These are phyloP conservation scores for Pisolithus microcarpus DNA, from an alignment of 768 basidiomycete species.

Conservation along the genomic window DNA sequence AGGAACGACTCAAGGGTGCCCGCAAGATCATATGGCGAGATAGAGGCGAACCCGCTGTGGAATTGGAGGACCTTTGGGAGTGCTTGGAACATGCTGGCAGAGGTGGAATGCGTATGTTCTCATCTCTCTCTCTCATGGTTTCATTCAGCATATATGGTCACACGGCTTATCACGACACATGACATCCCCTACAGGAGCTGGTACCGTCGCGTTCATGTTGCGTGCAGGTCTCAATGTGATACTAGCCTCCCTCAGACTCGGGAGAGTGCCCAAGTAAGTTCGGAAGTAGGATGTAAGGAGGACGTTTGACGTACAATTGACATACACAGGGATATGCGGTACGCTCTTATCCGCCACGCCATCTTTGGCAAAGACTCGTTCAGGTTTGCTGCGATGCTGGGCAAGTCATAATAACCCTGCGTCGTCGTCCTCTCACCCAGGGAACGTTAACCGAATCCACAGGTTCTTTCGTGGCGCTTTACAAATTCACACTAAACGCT, in stretches of 20 bases:
- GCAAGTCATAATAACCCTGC: slow-evolving; percentile 28
- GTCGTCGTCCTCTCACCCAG: neutral
- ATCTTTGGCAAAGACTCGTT: slow-evolving; percentile 78
- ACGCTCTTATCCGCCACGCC: slow-evolving; percentile 68
- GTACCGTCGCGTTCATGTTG: slow-evolving; percentile 70
- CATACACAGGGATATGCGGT: slow-evolving; percentile 45
- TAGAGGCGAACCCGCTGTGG: slow-evolving; percentile 65
- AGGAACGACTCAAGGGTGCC: slow-evolving; percentile 65
- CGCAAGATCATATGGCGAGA: slow-evolving; percentile 80
- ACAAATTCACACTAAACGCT: slow-evolving; percentile 73
- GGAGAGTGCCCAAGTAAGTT: slow-evolving; percentile 57
- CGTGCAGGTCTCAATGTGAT: slow-evolving; percentile 80
- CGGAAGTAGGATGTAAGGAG: neutral
- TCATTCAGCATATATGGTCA: too few relatives aligned
- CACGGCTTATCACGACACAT: neutral
- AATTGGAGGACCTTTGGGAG: slow-evolving; percentile 54
- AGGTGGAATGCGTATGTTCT: slow-evolving; percentile 63
- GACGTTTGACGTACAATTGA: neutral
- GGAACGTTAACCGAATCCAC: neutral
- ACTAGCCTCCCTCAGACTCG: slow-evolving; percentile 65
- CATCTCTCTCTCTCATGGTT: too few relatives aligned
- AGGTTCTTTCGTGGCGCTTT: slow-evolving; percentile 73
- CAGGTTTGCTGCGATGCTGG: slow-evolving; percentile 85
- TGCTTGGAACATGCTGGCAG: slow-evolving; percentile 64
- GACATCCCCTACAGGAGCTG: slow-evolving; percentile 52